Conservation (phyloP, 1,284 basidiomycete genomes). For the Meira miltonrushii region DNA sequence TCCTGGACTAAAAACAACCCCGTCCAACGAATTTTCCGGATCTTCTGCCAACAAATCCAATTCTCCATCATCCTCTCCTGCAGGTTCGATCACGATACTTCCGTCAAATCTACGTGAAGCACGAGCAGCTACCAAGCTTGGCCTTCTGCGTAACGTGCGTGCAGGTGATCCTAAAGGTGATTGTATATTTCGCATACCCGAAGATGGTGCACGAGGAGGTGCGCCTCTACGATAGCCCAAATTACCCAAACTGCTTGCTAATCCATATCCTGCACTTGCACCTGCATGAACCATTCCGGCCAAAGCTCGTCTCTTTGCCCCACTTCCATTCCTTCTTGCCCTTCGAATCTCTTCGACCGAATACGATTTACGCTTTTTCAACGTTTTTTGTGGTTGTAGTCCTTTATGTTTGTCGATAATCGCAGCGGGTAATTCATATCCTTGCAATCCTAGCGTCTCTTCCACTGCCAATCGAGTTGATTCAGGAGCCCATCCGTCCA, state of each 20-base stretch:
- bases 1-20: too few relatives aligned
- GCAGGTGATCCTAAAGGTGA: too few relatives aligned
- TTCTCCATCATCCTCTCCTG: not conserved
- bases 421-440: not conserved
- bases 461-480: slow-evolving; percentile 4
- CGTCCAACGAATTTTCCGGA: slow-evolving; percentile 16
- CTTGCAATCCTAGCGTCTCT: not conserved
- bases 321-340: not conserved
- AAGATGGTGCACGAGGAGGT: not conserved
- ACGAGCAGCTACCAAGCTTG: slow-evolving; percentile 21
- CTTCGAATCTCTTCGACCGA: slow-evolving; percentile 8
- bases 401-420: not conserved
- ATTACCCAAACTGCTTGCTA: not conserved
- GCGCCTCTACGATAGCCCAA: not conserved
- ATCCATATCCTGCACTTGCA: slow-evolving; percentile 1
- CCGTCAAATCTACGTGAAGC: slow-evolving; percentile 19
- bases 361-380: slow-evolving; percentile 1
- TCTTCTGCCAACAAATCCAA: slow-evolving; percentile 10
- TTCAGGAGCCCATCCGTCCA: slow-evolving; percentile 16
- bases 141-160: slow-evolving; percentile 11
- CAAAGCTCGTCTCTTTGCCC: not conserved
- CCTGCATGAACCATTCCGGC: slow-evolving; percentile 5
- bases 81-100: slow-evolving; percentile 26
- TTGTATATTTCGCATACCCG: not conserved
- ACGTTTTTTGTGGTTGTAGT: not conserved